Conservation (phyloP, 345 rosid genomes). For the Boechera retrofracta region DNA sequence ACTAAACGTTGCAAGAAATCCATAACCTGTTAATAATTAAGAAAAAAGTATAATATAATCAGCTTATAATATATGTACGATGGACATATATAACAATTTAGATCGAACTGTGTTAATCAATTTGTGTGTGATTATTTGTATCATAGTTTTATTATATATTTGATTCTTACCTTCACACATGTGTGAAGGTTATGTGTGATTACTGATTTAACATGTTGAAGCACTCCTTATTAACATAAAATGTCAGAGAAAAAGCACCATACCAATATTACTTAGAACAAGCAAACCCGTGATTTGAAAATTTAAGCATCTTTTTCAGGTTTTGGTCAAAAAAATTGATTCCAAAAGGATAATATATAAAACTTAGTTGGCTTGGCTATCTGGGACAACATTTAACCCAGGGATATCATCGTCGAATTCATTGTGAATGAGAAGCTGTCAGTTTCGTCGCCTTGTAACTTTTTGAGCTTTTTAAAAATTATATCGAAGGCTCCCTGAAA, state of each 20-base stretch:
- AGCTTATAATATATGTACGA: background rate
- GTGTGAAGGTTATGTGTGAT: background rate
- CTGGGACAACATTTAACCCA: slow-evolving; percentile 30
- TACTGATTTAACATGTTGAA: background rate
- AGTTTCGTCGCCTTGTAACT: slow-evolving; percentile 46
- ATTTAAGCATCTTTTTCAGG: background rate
- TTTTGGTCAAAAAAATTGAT: background rate
- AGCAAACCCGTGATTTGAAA: slow-evolving; percentile 3
- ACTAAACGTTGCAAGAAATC: slow-evolving; percentile 69
- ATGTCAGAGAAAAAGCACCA: background rate
- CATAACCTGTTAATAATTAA: slow-evolving; percentile 58
- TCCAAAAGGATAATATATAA: background rate
- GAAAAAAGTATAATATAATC: background rate
- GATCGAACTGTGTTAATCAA: background rate
- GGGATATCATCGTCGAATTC: slow-evolving; percentile 16
- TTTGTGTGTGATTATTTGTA: slow-evolving; percentile 15
- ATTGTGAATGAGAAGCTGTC: slow-evolving; percentile 41
- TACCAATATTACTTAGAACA: background rate
- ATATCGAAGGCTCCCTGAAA: slow-evolving; percentile 28
- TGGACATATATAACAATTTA: background rate
- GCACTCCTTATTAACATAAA: background rate
- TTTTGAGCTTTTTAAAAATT: slow-evolving; percentile 40
- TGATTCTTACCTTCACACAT: background rate
- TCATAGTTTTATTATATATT: background rate
- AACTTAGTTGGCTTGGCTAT: slow-evolving; percentile 30